Base-by-base conservation (phyloP, 2,329 filamentous ascomycete species). In the Fusarium subglutinans region DNA sequence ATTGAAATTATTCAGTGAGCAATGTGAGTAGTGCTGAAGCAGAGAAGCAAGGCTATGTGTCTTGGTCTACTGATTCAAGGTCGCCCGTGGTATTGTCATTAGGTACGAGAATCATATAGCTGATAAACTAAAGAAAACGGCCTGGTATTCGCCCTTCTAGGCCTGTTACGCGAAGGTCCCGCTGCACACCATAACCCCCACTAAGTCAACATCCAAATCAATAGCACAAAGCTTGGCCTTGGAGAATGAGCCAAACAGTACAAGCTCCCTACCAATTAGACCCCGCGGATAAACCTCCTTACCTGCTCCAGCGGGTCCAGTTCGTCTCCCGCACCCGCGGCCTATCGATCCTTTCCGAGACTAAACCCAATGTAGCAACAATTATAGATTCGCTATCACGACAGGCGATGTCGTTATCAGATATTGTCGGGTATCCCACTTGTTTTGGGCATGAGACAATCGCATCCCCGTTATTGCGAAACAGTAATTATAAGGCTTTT, bases 391-490 rank as follows among this genome's bases (percentile, higher is more conserved):
- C 70, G 70, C 50, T 72, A 72, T 72, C 63, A 44, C 13, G 63
- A 56, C 47, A 48, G 8, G 3, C 30, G 44, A 72, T 72, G 70
- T 72, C 68, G 70, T 72, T 72, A 72, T 72, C 62, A 53, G 43
- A n/a, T 61, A 54, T 38, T 41, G 2, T 30, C 51, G 51, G 55
- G 44, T 20, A 59, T 64, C 58, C 63, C 57, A 54, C 58, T 38
- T 24, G 5, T 30, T 51, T 22, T 20, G 28, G 28, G 30, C 38
- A 72, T 72, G 68, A 63, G 33, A 56, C 61, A 66, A 72, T 72
- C 48, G 4, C 22, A 72, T 72, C 70, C 70, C 40, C 57, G 70
- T 28, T 41, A 72, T 72, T 55, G 63, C 70, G 70, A 72, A 68
- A 54, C 44, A 9, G 10, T 1, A 47, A 44, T 18, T 26, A 1